Evolutionary conservation across 495 filamentous ascomycete species (phyloP).

Genomic region (Penicillium paxilli): DNA sequence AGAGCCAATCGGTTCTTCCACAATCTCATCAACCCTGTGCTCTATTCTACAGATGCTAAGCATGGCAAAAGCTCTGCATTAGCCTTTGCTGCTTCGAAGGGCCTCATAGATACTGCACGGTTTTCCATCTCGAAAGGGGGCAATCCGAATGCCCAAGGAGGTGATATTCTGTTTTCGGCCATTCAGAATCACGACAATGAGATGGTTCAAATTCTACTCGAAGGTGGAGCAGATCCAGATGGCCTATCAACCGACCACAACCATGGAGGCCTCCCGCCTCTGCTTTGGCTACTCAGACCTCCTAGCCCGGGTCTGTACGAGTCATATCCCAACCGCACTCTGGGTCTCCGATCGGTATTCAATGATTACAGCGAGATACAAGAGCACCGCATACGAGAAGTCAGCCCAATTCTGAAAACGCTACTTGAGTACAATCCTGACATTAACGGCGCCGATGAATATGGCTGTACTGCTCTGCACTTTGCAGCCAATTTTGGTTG

Average conservation of each 20-base stretch:
- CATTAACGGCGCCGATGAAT: background rate
- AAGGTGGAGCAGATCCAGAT: background rate
- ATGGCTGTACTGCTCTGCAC: background rate
- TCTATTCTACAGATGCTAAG: background rate
- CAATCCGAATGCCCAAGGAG: background rate
- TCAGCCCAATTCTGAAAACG: background rate
- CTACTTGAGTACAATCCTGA: background rate
- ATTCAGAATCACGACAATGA: background rate
- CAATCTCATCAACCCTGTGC: background rate
- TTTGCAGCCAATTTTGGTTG: background rate
- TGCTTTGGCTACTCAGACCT: background rate
- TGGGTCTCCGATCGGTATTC: background rate
- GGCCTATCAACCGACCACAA: too few relatives aligned
- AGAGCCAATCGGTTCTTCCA: background rate
- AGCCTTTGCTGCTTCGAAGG: background rate
- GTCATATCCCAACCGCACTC: too few relatives aligned
- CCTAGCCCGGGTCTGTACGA: background rate
- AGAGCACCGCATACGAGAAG: background rate
- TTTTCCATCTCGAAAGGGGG: background rate
- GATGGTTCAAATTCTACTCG: background rate
- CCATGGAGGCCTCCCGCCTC: background rate
- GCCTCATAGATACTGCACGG: background rate
- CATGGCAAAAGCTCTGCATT: background rate
- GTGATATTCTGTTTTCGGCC: background rate
- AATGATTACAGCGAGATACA: background rate